Evolutionary conservation across 768 basidiomycete species (phyloP).

Genomic region (Boletus barrowsii): DNA sequence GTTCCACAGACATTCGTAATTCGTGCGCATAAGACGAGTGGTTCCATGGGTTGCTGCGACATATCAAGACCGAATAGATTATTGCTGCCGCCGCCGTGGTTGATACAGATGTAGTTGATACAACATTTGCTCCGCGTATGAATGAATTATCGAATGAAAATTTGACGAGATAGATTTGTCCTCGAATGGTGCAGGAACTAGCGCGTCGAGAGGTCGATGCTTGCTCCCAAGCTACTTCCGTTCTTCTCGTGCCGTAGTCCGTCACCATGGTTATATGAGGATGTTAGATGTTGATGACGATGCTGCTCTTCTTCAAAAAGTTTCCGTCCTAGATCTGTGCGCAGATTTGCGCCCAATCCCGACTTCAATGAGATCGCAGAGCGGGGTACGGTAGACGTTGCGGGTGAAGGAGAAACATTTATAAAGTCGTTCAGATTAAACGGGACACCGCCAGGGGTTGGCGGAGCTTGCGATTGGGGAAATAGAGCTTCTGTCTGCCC

Average conservation of each 20-base stretch:
- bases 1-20: slow-evolving; percentile 28
- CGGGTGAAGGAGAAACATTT: slow-evolving; percentile 67
- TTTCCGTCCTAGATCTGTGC: slow-evolving; percentile 63
- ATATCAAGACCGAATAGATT: slow-evolving; percentile 29
- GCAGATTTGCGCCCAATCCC: slow-evolving; percentile 47
- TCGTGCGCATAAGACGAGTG: slow-evolving; percentile 18
- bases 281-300: slow-evolving; percentile 33
- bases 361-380: slow-evolving; percentile 32
- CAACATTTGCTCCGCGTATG: slow-evolving; percentile 29
- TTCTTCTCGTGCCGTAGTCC: slow-evolving; percentile 27
- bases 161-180: slow-evolving; percentile 13
- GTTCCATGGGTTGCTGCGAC: slow-evolving; percentile 25
- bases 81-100: slow-evolving; percentile 24
- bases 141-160: slow-evolving; percentile 22
- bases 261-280: slow-evolving; percentile 18
- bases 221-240: slow-evolving; percentile 26
- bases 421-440: slow-evolving; percentile 74
- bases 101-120: slow-evolving; percentile 36
- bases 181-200: slow-evolving; percentile 16
- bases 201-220: slow-evolving; percentile 29
- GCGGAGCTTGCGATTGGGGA: slow-evolving; percentile 32
- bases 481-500: slow-evolving; percentile 19
- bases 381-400: slow-evolving; percentile 33
- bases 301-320: slow-evolving; percentile 71
- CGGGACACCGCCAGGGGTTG: slow-evolving; percentile 35